phyloP scores from a whole-genome alignment of 1,284 basidiomycete species.

The Blastosporella zonata region DNA sequence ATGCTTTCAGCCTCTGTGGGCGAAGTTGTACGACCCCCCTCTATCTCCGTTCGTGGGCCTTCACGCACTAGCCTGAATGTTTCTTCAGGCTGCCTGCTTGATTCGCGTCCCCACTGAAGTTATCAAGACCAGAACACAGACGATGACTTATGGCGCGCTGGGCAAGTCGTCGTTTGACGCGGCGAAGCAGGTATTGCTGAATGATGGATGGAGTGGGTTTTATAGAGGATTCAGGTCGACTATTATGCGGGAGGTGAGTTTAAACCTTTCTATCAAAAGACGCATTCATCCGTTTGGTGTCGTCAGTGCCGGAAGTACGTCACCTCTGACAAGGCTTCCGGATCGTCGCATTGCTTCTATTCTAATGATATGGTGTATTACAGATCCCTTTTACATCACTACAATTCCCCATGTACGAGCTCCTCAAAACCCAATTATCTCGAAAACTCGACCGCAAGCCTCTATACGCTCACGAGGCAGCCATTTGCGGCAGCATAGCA shows the following conservation, averaged over 20 bases:
- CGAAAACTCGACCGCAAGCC: slow-evolving; percentile 48
- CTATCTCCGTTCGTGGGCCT: slow-evolving; percentile 13
- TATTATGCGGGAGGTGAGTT: slow-evolving; percentile 42
- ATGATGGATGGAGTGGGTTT: slow-evolving; percentile 39
- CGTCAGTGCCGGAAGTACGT: neutral
- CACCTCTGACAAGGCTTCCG: neutral
- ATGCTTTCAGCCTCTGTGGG: slow-evolving; percentile 79
- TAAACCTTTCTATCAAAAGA: neutral
- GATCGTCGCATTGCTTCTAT: neutral
- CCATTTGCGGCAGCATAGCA: slow-evolving; percentile 87
- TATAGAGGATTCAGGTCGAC: slow-evolving; percentile 49
- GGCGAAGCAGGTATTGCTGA: slow-evolving; percentile 33
- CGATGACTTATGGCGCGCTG: slow-evolving; percentile 40
- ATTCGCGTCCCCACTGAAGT: slow-evolving; percentile 95
- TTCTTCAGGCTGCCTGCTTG: slow-evolving; percentile 78
- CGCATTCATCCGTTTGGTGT: neutral
- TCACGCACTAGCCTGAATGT: slow-evolving; percentile 16
- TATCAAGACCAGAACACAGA: slow-evolving; percentile 66
- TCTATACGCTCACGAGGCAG: slow-evolving; percentile 81
- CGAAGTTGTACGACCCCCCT: slow-evolving; percentile 66
- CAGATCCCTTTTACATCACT: slow-evolving; percentile 97
- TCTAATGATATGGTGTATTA: neutral
- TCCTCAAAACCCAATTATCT: slow-evolving; percentile 71
- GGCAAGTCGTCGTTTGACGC: slow-evolving; percentile 41
- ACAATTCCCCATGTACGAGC: slow-evolving; percentile 96